A percentile compares a stretch with the other conserved stretches of the same genome.
Conservation (phyloP, 75 land plant species). For the Adiantum capillusveneris region DNA sequence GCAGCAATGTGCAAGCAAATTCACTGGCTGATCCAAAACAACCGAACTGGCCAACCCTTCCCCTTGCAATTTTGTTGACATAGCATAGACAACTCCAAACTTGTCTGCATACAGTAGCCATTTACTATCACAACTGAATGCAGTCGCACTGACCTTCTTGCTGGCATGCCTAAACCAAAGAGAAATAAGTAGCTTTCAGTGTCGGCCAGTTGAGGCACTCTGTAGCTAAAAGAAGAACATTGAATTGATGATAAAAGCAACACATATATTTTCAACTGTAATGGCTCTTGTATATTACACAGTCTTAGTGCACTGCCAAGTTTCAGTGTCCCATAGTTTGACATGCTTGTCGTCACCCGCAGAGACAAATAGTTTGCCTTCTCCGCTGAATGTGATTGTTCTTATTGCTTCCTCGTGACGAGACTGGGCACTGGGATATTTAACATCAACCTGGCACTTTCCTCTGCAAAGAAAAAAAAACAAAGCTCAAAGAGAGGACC, state of each 20-base stretch:
- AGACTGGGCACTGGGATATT: slow-evolving; percentile 28
- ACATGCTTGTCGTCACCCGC: slow-evolving; percentile 95
- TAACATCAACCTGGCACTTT: slow-evolving; percentile 27
- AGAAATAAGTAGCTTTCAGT: too few relatives aligned
- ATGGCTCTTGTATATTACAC: slow-evolving; percentile 34
- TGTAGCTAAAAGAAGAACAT: neutral
- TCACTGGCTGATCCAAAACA: slow-evolving; percentile 40
- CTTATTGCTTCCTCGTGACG: slow-evolving; percentile 67
- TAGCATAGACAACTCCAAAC: slow-evolving; percentile 83
- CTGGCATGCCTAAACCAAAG: slow-evolving; percentile 46
- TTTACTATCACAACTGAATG: slow-evolving; percentile 53
- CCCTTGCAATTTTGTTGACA: slow-evolving; percentile 19
- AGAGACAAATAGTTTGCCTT: slow-evolving; percentile 65
- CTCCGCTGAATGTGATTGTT: slow-evolving; percentile 47
- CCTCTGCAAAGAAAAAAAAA: slow-evolving; percentile 29
- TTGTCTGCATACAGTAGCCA: slow-evolving; percentile 84
- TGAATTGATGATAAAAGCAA: neutral
- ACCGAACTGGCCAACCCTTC: neutral
- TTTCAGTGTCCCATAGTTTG: slow-evolving; percentile 63
- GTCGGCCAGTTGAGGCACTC: neutral
- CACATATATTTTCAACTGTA: neutral
- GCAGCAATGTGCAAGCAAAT: slow-evolving; percentile 85
- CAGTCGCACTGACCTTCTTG: slow-evolving; percentile 80
- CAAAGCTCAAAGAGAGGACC: too few relatives aligned
- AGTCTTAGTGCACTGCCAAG: slow-evolving; percentile 62